Percentiles rank a stretch among this genome's conserved stretches.
Evolutionary conservation across 352 stramenopile genomes (phyloP).

Genomic region (Lagenidium giganteum): DNA sequence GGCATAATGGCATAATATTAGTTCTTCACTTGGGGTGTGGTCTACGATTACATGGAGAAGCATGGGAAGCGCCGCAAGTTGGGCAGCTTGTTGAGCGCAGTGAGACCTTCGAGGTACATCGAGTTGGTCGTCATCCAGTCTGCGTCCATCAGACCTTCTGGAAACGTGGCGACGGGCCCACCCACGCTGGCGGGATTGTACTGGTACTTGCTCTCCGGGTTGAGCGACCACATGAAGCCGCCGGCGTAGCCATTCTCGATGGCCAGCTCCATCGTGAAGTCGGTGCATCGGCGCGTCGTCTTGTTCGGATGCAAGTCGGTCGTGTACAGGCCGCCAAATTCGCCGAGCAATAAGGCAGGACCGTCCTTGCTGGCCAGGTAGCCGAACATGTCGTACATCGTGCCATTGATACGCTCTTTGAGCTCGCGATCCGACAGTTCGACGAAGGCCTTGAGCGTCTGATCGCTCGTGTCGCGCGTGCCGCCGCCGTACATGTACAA

Average conservation of each 20-base stretch:
- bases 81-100: slow-evolving; percentile 40
- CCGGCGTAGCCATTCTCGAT: slow-evolving; percentile 37
- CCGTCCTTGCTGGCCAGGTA: slow-evolving; percentile 14
- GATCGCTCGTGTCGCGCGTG: slow-evolving; percentile 1
- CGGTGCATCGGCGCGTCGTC: slow-evolving; percentile 14
- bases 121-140: slow-evolving; percentile 58
- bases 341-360: slow-evolving; percentile 6
- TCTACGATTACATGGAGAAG: slow-evolving; percentile 29
- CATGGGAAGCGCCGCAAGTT: slow-evolving; percentile 50
- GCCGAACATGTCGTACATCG: slow-evolving; percentile 40
- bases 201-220: slow-evolving; percentile 63
- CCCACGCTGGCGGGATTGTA: slow-evolving; percentile 45
- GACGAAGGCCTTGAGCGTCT: slow-evolving; percentile 14
- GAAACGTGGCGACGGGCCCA: slow-evolving; percentile 30
- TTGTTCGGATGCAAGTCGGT: slow-evolving; percentile 14
- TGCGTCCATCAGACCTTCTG: slow-evolving; percentile 38
- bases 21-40: too few species aligned
- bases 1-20: too few species aligned
- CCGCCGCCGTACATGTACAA: slow-evolving; percentile 26
- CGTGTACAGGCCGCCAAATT: slow-evolving; percentile 13
- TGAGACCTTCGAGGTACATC: slow-evolving; percentile 34
- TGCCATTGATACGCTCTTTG: slow-evolving; percentile 11
- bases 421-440: slow-evolving; percentile 24
- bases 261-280: slow-evolving; percentile 14
- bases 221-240: slow-evolving; percentile 72